phyloP scores from a whole-genome alignment of 352 stramenopile genomes.

The Phytopythium vexans region DNA sequence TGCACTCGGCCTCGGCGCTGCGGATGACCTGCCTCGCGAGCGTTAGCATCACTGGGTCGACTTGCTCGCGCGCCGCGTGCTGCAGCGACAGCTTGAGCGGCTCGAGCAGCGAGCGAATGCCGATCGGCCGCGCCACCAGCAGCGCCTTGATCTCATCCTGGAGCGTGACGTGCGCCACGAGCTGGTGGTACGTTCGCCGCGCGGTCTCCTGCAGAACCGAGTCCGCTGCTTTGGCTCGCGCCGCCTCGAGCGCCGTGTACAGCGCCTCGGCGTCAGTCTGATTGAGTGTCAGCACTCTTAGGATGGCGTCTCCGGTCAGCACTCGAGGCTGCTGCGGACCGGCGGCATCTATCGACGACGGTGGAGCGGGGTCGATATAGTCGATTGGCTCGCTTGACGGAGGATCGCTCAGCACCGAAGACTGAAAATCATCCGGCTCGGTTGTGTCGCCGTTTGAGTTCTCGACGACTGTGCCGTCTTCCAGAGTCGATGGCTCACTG shows the following conservation, averaged over 20 bases:
- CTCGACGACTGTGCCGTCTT: slow-evolving; percentile 10
- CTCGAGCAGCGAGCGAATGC: slow-evolving; percentile 63
- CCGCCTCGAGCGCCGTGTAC: slow-evolving; percentile 68
- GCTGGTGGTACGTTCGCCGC: slow-evolving; percentile 61
- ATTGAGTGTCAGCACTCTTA: slow-evolving; percentile 44
- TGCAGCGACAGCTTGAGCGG: slow-evolving; percentile 55
- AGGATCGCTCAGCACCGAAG: too few species aligned
- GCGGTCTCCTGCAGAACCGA: slow-evolving; percentile 43
- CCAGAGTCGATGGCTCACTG: slow-evolving; percentile 9
- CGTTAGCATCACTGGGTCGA: slow-evolving; percentile 50
- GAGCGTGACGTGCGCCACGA: slow-evolving; percentile 63
- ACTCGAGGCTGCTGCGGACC: slow-evolving; percentile 5
- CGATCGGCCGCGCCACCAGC: slow-evolving; percentile 62
- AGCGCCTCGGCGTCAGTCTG: slow-evolving; percentile 72
- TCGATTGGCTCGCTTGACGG: too few species aligned
- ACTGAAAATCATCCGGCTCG: too few species aligned
- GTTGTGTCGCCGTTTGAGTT: not conserved
- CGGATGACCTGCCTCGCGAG: slow-evolving; percentile 63
- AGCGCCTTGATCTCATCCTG: slow-evolving; percentile 81
- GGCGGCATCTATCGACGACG: too few species aligned
- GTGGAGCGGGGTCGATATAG: not conserved
- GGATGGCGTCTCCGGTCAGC: slow-evolving; percentile 34
- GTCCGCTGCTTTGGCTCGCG: slow-evolving; percentile 61
- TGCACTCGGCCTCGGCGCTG: slow-evolving; percentile 74
- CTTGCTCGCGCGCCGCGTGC: slow-evolving; percentile 41